Evolutionary conservation across 495 filamentous ascomycete species (phyloP).

Genomic region (Ramalina peruviana): DNA sequence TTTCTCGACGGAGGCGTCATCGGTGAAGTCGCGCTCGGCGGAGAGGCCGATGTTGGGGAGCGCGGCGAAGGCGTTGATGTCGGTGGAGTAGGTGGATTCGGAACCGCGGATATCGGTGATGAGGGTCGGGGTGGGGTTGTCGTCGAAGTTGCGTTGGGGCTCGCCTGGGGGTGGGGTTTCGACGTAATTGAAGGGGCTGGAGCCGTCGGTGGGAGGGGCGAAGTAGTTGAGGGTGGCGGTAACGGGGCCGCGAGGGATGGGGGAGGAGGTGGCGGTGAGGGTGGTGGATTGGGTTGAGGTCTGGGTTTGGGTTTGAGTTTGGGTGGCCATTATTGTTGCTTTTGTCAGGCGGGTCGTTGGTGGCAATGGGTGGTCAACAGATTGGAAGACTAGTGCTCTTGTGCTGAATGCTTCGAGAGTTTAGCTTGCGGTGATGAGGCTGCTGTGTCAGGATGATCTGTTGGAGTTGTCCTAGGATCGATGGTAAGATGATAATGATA

Average conservation of each 20-base stretch:
- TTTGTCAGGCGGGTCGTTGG: neutral
- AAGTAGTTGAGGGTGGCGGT: conserved; percentile 56
- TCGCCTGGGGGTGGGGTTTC: conserved; percentile 44
- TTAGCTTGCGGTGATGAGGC: neutral
- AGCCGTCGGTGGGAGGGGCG: conserved; percentile 45
- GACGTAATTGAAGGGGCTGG: conserved; percentile 56
- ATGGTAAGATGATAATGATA: too few species aligned
- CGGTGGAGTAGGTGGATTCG: conserved; percentile 49
- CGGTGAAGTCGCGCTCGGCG: conserved; percentile 39
- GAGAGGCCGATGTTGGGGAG: conserved; percentile 34
- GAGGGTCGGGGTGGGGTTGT: conserved; percentile 28
- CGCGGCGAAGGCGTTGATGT: conserved; percentile 58
- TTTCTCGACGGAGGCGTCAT: conserved; percentile 45
- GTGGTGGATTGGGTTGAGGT: conserved; percentile 4
- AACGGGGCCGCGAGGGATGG: conserved; percentile 54
- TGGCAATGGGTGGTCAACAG: neutral
- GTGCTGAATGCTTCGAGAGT: neutral
- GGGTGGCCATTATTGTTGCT: conserved; percentile 15
- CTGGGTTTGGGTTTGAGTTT: conserved; percentile 7
- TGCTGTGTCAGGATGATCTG: neutral
- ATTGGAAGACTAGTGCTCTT: neutral
- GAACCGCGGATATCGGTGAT: conserved; percentile 54
- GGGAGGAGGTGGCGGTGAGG: conserved; percentile 6
- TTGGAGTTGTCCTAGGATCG: neutral
- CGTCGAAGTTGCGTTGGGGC: conserved; percentile 46